Percentiles rank a stretch among this genome's conserved stretches.
phyloP scores from a whole-genome alignment of 1,284 basidiomycete species.

The Tylopilus orsonianus region DNA sequence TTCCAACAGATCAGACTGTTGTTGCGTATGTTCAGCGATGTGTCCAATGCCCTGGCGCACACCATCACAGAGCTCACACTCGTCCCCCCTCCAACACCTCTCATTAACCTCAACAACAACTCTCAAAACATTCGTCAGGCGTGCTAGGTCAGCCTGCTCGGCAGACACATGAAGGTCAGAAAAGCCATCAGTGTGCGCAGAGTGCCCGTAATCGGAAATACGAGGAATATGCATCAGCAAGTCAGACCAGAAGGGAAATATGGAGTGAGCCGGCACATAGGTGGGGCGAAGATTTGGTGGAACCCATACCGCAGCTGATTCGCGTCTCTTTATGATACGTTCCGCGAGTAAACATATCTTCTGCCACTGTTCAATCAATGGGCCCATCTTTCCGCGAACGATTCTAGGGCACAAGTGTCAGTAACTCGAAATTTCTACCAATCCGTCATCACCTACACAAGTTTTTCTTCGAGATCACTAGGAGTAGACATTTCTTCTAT shows the following conservation, averaged over 20 bases:
- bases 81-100: conserved; percentile 75
- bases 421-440: not conserved
- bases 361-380: conserved; percentile 88
- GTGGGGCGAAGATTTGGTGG: conserved; percentile 59
- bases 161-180: conserved; percentile 22
- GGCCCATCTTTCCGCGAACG: conserved; percentile 68
- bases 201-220: conserved; percentile 23
- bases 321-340: conserved; percentile 80
- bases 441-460: conserved; percentile 51
- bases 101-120: conserved; percentile 78
- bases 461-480: conserved; percentile 86
- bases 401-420: conserved; percentile 43
- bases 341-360: conserved; percentile 83
- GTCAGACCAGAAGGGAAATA: conserved; percentile 43
- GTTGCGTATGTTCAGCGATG: conserved; percentile 69
- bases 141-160: conserved; percentile 75
- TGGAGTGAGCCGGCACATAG: conserved; percentile 67
- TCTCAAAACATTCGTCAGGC: conserved; percentile 78
- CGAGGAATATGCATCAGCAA: conserved; percentile 28
- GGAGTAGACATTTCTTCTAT: conserved; percentile 91
- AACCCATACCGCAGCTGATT: conserved; percentile 83
- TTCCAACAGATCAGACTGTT: conserved; percentile 77
- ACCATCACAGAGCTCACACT: conserved; percentile 79
- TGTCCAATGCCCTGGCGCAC: conserved; percentile 72
- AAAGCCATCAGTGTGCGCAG: conserved; percentile 24